A percentile compares a stretch with the other conserved stretches of the same genome.
These are phyloP conservation scores for Magnaporthiopsis rhizophila DNA, from an alignment of 2,329 filamentous ascomycete genomes.

Conservation along the genomic window DNA sequence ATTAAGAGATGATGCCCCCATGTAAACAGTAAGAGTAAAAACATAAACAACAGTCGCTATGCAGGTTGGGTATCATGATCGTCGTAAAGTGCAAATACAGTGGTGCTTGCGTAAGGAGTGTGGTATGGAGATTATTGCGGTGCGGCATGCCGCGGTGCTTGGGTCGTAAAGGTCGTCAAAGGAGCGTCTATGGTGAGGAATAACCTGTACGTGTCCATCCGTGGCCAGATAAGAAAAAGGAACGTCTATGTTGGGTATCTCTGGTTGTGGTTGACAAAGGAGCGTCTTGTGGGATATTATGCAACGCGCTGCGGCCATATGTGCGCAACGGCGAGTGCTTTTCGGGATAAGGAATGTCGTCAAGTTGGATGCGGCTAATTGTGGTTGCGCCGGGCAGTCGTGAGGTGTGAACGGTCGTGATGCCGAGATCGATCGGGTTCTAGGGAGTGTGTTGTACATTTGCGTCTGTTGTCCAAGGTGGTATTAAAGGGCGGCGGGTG, in stretches of 20 bases:
- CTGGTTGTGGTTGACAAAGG: conserved; percentile 21
- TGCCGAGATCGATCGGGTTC: neutral
- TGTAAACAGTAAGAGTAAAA: conserved; percentile 7
- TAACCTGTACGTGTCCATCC: conserved; percentile 18
- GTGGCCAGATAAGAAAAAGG: conserved; percentile 23
- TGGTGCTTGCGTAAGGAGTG: conserved; percentile 33
- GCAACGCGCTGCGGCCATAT: conserved; percentile 13
- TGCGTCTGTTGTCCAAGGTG: conserved; percentile 15
- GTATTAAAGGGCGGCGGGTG: conserved; percentile 21
- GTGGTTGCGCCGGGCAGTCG: conserved; percentile 6
- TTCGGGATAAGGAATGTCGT: conserved; percentile 29
- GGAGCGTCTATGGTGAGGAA: conserved; percentile 15
- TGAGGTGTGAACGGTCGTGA: conserved; percentile 1
- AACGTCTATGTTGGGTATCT: conserved; percentile 39
- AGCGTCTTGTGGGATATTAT: conserved; percentile 20
- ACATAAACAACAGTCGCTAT: conserved; percentile 41
- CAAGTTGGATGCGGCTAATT: conserved; percentile 5
- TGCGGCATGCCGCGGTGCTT: conserved; percentile 24
- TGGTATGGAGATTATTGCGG: conserved; percentile 14
- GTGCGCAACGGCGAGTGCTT: conserved; percentile 13
- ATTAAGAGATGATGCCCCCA: too few species aligned
- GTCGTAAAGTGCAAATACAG: conserved; percentile 15
- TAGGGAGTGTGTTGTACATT: conserved; percentile 12
- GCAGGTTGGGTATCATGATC: conserved; percentile 41
- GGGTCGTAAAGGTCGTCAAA: conserved; percentile 26